phyloP scores from a whole-genome alignment of 2,329 filamentous ascomycete genomes.

The Anthostomella pinea region DNA sequence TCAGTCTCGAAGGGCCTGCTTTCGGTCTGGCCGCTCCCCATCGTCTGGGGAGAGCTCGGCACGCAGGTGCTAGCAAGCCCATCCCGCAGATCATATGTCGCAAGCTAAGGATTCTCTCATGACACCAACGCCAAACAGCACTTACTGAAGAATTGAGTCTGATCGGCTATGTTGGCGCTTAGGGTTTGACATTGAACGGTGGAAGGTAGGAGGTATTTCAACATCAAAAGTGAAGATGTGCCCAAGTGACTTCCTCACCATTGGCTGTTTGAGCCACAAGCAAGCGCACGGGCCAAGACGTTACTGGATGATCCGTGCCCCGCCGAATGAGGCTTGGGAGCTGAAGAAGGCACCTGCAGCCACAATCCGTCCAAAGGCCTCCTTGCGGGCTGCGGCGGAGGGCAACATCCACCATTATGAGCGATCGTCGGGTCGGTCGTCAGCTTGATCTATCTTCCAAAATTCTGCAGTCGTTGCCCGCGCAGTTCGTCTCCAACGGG shows the following conservation, averaged over 20 bases:
- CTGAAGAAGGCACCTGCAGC: background rate
- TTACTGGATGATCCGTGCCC: too few relatives aligned
- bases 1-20: constrained; percentile 10
- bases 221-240: too few relatives aligned
- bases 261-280: too few relatives aligned
- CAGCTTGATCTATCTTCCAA: background rate
- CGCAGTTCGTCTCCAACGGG: too few relatives aligned
- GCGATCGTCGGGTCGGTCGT: too few relatives aligned
- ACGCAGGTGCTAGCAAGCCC: constrained; percentile 24
- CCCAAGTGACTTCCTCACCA: too few relatives aligned
- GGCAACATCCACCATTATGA: too few relatives aligned
- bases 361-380: background rate
- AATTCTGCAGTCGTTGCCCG: background rate
- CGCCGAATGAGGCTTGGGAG: background rate
- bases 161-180: background rate
- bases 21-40: constrained; percentile 18
- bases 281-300: too few relatives aligned
- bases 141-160: constrained; percentile 2
- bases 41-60: constrained; percentile 25
- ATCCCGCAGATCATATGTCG: constrained; percentile 18
- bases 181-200: too few relatives aligned
- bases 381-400: too few relatives aligned
- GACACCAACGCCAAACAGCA: constrained; percentile 5
- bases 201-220: too few relatives aligned
- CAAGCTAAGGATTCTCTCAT: constrained; percentile 5